Conservation (phyloP, 2,329 filamentous ascomycete genomes). For the Calonectria hawksworthii region DNA sequence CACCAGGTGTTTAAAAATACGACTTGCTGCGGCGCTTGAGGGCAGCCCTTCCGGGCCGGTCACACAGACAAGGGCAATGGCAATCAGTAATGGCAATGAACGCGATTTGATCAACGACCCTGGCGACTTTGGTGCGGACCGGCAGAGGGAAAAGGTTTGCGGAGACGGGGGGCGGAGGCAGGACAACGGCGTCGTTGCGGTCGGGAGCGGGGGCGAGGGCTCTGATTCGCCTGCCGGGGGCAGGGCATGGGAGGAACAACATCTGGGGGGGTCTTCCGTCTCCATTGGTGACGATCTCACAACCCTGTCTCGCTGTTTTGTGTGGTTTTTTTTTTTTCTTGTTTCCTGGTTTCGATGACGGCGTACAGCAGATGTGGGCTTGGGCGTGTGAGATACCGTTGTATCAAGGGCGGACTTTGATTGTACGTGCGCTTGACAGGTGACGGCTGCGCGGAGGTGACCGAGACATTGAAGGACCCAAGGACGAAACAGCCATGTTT, state of each 20-base stretch:
- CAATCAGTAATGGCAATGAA: not conserved
- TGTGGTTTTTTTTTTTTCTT: not conserved
- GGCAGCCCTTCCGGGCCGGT: not conserved
- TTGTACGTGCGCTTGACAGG: not conserved
- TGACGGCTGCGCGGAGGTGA: not conserved
- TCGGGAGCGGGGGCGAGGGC: slow-evolving; percentile 3
- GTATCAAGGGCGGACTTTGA: not conserved
- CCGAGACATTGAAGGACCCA: not conserved
- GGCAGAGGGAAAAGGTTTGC: slow-evolving; percentile 7
- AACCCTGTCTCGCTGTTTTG: not conserved
- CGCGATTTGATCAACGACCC: slow-evolving; percentile 4
- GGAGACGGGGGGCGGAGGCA: not conserved
- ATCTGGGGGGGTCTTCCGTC: not conserved
- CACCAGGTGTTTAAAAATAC: not conserved
- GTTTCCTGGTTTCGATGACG: not conserved
- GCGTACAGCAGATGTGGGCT: not conserved
- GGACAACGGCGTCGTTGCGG: not conserved
- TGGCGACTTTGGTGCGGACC: not conserved
- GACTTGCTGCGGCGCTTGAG: not conserved
- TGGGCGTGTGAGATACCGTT: not conserved
- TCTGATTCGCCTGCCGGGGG: not conserved
- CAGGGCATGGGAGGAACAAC: not conserved
- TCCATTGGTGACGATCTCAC: slow-evolving; percentile 5
- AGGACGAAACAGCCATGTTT: not conserved
- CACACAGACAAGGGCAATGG: slow-evolving; percentile 3